Base-by-base conservation (phyloP, 2,329 filamentous ascomycete genomes). In the Diaporthe aspalathi region DNA sequence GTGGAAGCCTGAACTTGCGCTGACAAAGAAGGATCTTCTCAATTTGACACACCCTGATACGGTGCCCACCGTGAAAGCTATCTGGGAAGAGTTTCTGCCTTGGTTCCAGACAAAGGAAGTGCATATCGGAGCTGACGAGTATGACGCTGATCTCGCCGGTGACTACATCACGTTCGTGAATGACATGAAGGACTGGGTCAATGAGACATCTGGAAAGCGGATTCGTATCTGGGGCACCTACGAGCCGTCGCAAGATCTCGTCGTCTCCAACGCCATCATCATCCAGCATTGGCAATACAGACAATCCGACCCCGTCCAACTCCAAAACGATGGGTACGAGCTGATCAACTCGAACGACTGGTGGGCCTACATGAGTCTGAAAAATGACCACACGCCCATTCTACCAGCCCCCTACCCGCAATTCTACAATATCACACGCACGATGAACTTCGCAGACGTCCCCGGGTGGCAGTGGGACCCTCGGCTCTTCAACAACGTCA, bases 81-180 rank as follows among this genome's bases (percentile, higher is more conserved):
- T 88, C 67, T 89, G 87, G 86, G 76, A 79, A 14, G 83, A 84
- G 14, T 88, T 88, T 57, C 76, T 88, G 12, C 86, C 86, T 1
- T 88, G 86, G 86, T 88, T 89, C 66, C 81, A 87, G 38, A 84
- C 80, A 5, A 89, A 88, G 73, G 84, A 85, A 27, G 84, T 89
- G 1, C 85, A 88, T 72, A 84, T 89, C 14, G 87, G 87, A 0
- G 87, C 86, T 2, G 87, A 89, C 71, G 87, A 89, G 75, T 89
- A 89, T 71, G 75, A 83, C 70, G 72, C 82, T 16, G 77, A 78
- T 0, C 76, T 85, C 3, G 84, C 83, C 1, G 80, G 84, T 32
- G 84, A 85, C 63, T 89, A 89, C 74, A 87, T 81, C 70, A 81
- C 84, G 78, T 84, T 84, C 56, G 77, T 84, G 32, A 82, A 83